These are phyloP conservation scores for Stemphylium beticola DNA, from an alignment of 2,329 filamentous ascomycete genomes.

Conservation along the genomic window DNA sequence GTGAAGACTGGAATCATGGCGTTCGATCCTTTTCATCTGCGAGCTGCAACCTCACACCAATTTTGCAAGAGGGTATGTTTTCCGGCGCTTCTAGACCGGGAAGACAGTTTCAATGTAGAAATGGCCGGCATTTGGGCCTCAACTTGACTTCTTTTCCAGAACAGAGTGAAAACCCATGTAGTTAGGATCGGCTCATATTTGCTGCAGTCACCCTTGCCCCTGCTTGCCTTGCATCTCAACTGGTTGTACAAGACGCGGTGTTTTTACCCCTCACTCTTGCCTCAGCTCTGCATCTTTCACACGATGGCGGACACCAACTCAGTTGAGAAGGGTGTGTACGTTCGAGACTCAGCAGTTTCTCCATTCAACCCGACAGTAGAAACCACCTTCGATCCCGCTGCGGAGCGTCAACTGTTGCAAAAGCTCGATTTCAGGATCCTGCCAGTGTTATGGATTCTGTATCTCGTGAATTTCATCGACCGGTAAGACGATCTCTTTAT, in stretches of 20 bases:
- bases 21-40: neutral
- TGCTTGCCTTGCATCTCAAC: neutral
- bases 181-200: neutral
- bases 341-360: constrained; percentile 13
- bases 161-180: neutral
- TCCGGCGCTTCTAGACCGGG: neutral
- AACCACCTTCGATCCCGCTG: constrained; percentile 28
- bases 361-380: constrained; percentile 8
- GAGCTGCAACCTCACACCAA: neutral
- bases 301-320: constrained; percentile 8
- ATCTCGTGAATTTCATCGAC: constrained; percentile 44
- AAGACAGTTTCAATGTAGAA: neutral
- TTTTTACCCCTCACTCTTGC: neutral
- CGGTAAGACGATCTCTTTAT: constrained; percentile 16
- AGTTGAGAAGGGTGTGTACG: constrained; percentile 17
- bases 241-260: neutral
- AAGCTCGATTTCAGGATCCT: constrained; percentile 41
- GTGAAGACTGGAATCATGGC: neutral
- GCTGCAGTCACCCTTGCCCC: neutral
- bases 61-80: neutral
- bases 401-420: constrained; percentile 34
- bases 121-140: neutral
- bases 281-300: neutral
- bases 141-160: neutral
- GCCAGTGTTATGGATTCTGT: constrained; percentile 43